Evolutionary conservation across 345 rosid species (phyloP).

Genomic region (Triadica sebifera): DNA sequence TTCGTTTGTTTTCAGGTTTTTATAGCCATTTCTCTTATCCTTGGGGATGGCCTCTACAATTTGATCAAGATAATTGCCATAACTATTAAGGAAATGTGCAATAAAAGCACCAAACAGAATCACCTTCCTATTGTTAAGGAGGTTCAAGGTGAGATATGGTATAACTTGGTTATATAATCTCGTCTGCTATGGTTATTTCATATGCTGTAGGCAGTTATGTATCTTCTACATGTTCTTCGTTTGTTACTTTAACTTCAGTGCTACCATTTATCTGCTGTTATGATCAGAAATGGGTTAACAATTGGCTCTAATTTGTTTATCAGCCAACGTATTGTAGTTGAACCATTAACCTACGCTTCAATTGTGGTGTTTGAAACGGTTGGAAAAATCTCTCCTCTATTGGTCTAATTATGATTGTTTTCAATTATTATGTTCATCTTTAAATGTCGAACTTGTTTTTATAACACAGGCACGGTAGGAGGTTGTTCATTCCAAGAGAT

Average conservation of each 20-base stretch:
- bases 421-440: not conserved
- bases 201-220: not conserved
- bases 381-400: not conserved
- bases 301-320: not conserved
- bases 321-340: not conserved
- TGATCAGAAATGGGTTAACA: not conserved
- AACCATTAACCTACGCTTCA: no score
- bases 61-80: constrained; percentile 67
- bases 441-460: not conserved
- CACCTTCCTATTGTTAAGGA: constrained; percentile 56
- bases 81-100: constrained; percentile 60
- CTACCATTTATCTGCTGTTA: not conserved
- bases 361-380: not conserved
- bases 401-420: not conserved
- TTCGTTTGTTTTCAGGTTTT: constrained; percentile 55
- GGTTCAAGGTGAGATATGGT: constrained; percentile 45
- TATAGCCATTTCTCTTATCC: constrained; percentile 80
- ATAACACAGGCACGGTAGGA: not conserved
- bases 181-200: not conserved
- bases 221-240: not conserved
- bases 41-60: constrained; percentile 91
- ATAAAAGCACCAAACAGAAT: constrained; percentile 43
- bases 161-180: not conserved
- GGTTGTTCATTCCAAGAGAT: not conserved
- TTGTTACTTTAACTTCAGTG: not conserved